Conservation (phyloP, 345 rosid species). For the Rhodamnia rubescens region DNA sequence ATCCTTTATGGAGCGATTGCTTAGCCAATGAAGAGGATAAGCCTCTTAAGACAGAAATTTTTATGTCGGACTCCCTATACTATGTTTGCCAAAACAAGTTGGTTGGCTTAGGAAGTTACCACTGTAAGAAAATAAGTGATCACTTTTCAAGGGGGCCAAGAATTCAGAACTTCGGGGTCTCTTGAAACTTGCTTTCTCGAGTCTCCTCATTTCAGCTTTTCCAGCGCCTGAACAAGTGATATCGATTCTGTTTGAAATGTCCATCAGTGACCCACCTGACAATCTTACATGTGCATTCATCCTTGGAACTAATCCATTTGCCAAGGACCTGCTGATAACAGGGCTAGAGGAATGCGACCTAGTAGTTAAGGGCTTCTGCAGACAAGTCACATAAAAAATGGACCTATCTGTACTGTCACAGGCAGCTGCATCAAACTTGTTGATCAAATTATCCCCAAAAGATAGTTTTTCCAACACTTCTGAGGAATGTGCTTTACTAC, state of each 20-base stretch:
- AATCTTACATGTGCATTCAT: slow-evolving; percentile 22
- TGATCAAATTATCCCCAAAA: slow-evolving; percentile 49
- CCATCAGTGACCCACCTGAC: slow-evolving; percentile 34
- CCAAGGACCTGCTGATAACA: slow-evolving; percentile 7
- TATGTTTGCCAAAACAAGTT: slow-evolving; percentile 1
- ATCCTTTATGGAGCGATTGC: slow-evolving; percentile 25
- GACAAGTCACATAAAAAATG: slow-evolving; percentile 9
- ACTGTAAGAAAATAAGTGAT: slow-evolving; percentile 18
- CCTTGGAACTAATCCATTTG: slow-evolving; percentile 13
- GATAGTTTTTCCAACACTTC: slow-evolving; percentile 15
- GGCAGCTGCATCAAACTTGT: slow-evolving; percentile 60
- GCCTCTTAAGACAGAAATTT: slow-evolving; percentile 35
- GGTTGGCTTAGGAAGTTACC: slow-evolving; percentile 31
- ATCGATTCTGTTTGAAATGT: slow-evolving; percentile 47
- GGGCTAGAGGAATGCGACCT: not conserved
- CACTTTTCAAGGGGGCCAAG: slow-evolving; percentile 44
- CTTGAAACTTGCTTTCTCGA: slow-evolving; percentile 42
- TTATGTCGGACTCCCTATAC: not conserved
- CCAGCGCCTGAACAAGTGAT: slow-evolving; percentile 11
- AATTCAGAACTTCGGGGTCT: slow-evolving; percentile 64
- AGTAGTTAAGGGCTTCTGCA: slow-evolving; percentile 11
- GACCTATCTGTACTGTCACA: slow-evolving; percentile 13
- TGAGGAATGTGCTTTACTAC: slow-evolving; percentile 19
- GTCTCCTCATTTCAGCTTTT: slow-evolving; percentile 38
- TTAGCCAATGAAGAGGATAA: slow-evolving; percentile 29